phyloP scores from a whole-genome alignment of 2,329 filamentous ascomycete species.

The Elsinoe batatas region DNA sequence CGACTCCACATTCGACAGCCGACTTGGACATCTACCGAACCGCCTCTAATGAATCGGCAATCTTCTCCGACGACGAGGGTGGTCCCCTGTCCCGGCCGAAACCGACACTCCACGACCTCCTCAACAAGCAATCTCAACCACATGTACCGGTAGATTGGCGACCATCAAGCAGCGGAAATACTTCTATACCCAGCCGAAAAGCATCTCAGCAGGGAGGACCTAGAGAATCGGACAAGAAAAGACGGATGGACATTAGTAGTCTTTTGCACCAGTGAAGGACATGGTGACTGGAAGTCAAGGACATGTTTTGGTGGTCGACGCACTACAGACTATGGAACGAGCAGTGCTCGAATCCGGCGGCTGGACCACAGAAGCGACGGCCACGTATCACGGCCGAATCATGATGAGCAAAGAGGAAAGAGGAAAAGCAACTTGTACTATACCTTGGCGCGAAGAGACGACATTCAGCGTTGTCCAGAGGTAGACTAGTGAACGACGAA shows the following conservation, averaged over 20 bases:
- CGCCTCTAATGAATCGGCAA: constrained; percentile 10
- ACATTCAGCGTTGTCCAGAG: no score
- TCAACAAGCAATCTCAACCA: not conserved
- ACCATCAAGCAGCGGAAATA: not conserved
- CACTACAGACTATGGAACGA: not conserved
- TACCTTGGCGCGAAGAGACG: not conserved
- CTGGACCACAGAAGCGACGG: not conserved
- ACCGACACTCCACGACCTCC: not conserved
- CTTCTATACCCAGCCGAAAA: not conserved
- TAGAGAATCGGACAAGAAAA: constrained; percentile 8
- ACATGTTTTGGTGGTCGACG: not conserved
- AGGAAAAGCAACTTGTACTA: not conserved
- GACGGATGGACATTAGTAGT: constrained; percentile 11
- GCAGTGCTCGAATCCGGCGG: not conserved
- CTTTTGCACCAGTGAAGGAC: not conserved
- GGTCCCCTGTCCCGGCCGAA: not conserved
- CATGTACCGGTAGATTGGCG: not conserved
- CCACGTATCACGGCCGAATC: not conserved
- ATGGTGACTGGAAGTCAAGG: not conserved
- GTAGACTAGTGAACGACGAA: no score
- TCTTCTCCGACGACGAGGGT: constrained; percentile 9
- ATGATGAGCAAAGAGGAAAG: not conserved
- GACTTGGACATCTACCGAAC: constrained; percentile 2
- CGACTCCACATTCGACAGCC: not conserved
- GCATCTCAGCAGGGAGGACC: constrained; percentile 1